phyloP scores from a whole-genome alignment of 805 yeast species.

The Candida sonorensis region DNA sequence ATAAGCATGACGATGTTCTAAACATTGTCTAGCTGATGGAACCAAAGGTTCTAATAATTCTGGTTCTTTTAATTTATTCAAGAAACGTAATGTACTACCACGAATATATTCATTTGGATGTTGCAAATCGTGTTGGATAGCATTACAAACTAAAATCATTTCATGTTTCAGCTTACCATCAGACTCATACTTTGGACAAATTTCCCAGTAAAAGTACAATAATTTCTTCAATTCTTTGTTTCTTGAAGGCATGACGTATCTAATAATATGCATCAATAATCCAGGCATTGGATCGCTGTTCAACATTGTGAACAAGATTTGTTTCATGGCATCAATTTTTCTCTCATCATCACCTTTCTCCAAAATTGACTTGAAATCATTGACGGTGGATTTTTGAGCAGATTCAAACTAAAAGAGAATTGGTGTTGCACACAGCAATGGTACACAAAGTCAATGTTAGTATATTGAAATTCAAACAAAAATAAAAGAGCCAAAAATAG shows the following conservation, averaged over 20 bases:
- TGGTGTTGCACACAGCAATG: neutral
- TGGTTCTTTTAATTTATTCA: conserved; percentile 85
- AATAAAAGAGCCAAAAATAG: neutral
- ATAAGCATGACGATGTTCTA: conserved; percentile 95
- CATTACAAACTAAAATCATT: conserved; percentile 97
- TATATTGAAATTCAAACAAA: neutral
- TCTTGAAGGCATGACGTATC: conserved; percentile 95
- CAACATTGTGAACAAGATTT: conserved; percentile 76
- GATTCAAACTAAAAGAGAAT: conserved; percentile 44
- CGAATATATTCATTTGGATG: conserved; percentile 97
- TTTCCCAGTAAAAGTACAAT: conserved; percentile 95
- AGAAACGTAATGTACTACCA: conserved; percentile 89
- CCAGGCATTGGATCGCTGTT: conserved; percentile 93
- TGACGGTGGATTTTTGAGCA: conserved; percentile 52
- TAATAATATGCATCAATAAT: conserved; percentile 90
- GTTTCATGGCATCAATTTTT: conserved; percentile 85
- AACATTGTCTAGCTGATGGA: conserved; percentile 83
- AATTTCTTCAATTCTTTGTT: conserved; percentile 87
- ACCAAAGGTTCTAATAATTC: conserved; percentile 93
- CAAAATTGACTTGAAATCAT: conserved; percentile 68
- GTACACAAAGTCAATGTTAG: conserved; percentile 4
- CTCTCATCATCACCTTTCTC: conserved; percentile 88
- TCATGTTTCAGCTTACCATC: conserved; percentile 94
- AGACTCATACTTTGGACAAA: conserved; percentile 83
- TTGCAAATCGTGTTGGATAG: conserved; percentile 93